Base-by-base conservation (phyloP, 192 early-diverging fungal species). In the Coemansia asiatica region DNA sequence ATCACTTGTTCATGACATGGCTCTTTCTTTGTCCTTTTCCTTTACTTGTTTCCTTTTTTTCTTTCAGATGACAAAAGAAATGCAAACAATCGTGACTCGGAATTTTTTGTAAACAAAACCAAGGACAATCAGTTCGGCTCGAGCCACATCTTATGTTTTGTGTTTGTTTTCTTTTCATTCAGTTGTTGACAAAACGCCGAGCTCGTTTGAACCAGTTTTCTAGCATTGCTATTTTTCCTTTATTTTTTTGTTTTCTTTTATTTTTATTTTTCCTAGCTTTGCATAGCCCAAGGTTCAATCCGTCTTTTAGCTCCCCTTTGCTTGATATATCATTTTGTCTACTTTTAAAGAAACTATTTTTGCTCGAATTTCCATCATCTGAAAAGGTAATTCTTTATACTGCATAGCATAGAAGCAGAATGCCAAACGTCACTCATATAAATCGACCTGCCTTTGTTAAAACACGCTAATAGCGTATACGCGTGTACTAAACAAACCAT, bases 351-450 rank as follows among this genome's bases (percentile, higher is more conserved):
- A 26, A 26, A 19, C 16, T 53, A 10, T 35, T 38, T 58, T 22
- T 40, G 29, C 38, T 35, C 35, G 6, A 28, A 58, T 58, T 58
- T 19, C 29, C 33, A 58, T 58, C 56, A 58, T 58, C 56, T 58
- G 56, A 23, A 58, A 58, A 35, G 56, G 36, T 40, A 58, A 58
- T 22, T 58, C 21, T 18, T 16, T 10, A 23, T 33, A 44, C 2
- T 18, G 40, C 9, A 18, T 13, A 44, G 16, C 4, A 44, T 18
- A 13, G 13, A 18, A 10, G 16, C 40, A 13, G 40, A 1, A 4
- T 13, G 12, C 16, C 16, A 18, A 16, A 13, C 16, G 5, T 44
- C 40, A 15, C 12, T 18, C 12, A 8, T 44, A 16, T 44, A 44
- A 33, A 33, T 3, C 31, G 8, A 33, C n/a, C n/a, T n/a, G n/a